Percentiles rank a stretch among this genome's conserved stretches.
These are phyloP conservation scores for Cadophora malorum DNA, from an alignment of 2,329 filamentous ascomycete species.

Conservation along the genomic window DNA sequence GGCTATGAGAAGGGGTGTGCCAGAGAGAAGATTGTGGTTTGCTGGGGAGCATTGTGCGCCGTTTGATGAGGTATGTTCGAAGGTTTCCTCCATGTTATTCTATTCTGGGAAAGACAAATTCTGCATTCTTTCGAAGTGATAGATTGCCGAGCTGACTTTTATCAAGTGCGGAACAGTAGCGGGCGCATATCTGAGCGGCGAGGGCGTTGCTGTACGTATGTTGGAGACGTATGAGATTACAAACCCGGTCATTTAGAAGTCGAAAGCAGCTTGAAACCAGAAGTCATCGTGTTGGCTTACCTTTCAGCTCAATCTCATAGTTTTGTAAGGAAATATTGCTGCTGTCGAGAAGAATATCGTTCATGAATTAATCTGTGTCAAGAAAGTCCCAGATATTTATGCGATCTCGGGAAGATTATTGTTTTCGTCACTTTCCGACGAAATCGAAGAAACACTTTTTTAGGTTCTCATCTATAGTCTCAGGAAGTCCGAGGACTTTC, in stretches of 20 bases:
- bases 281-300: too few relatives aligned
- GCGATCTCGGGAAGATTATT: too few relatives aligned
- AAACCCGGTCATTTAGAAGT: background rate
- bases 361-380: too few relatives aligned
- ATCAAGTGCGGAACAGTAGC: constrained; percentile 81
- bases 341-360: too few relatives aligned
- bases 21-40: constrained; percentile 57
- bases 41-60: constrained; percentile 82
- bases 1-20: constrained; percentile 53
- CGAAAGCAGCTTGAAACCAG: background rate
- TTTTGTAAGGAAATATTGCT: too few relatives aligned
- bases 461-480: background rate
- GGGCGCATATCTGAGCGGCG: constrained; percentile 91
- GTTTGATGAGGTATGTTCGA: constrained; percentile 60
- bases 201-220: constrained; percentile 73
- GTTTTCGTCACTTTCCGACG: too few relatives aligned
- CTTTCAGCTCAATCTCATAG: too few relatives aligned
- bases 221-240: constrained; percentile 56
- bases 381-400: too few relatives aligned
- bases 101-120: background rate
- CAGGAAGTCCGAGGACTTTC: background rate
- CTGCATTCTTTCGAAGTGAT: background rate
- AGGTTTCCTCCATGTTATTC: too few relatives aligned
- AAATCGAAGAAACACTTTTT: background rate
- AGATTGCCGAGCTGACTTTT: background rate